phyloP scores from a whole-genome alignment of 1,139 yeast species.

The Pichia sp. region DNA sequence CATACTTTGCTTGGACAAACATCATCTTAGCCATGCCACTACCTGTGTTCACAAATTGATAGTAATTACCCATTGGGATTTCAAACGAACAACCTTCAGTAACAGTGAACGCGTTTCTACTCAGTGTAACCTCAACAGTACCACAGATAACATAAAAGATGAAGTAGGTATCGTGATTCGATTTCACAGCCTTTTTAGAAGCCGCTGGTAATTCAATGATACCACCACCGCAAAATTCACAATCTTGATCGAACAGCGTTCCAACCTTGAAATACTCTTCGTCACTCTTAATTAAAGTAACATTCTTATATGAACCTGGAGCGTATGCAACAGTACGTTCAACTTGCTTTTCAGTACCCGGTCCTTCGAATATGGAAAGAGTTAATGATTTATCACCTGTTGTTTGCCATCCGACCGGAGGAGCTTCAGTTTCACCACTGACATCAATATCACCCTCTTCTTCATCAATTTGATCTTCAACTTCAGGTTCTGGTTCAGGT shows the following conservation, averaged over 20 bases:
- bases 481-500: no score
- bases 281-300: constrained; percentile 40
- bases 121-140: constrained; percentile 61
- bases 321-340: constrained; percentile 67
- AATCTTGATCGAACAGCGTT: constrained; percentile 64
- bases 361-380: constrained; percentile 54
- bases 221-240: constrained; percentile 74
- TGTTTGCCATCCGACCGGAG: constrained; percentile 55
- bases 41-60: constrained; percentile 62
- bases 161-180: constrained; percentile 66
- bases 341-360: constrained; percentile 43
- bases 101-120: constrained; percentile 58
- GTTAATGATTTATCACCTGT: constrained; percentile 40
- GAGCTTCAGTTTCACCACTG: background rate
- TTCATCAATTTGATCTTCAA: no score
- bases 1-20: constrained; percentile 67
- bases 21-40: constrained; percentile 59
- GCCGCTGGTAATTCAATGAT: constrained; percentile 64
- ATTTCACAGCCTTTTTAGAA: constrained; percentile 60
- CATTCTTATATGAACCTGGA: constrained; percentile 54
- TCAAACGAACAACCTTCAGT: constrained; percentile 78
- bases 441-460: no score
- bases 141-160: constrained; percentile 78
- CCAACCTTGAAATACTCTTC: constrained; percentile 64
- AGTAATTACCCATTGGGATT: constrained; percentile 74